These are phyloP conservation scores for Saccharomyces uvarum DNA, from an alignment of 1,139 yeast species.

Conservation along the genomic window DNA sequence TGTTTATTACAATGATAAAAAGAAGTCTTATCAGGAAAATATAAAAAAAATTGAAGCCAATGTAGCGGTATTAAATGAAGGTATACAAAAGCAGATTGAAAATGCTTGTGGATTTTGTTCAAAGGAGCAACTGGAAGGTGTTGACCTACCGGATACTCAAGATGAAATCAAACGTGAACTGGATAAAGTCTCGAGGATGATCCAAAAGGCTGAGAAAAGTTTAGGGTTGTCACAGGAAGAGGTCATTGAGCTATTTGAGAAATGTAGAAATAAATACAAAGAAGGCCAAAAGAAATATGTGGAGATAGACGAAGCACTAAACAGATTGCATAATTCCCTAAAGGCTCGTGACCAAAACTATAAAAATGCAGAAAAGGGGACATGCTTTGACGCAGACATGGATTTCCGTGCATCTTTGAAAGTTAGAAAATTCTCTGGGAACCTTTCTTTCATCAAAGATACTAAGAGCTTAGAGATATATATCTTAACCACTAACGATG, in stretches of 20 bases:
- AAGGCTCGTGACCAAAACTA: slow-evolving; percentile 45
- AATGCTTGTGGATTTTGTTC: slow-evolving; percentile 34
- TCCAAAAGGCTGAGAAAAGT: slow-evolving; percentile 35
- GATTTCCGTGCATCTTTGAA: slow-evolving; percentile 55
- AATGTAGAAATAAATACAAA: slow-evolving; percentile 32
- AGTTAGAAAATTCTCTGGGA: slow-evolving; percentile 70
- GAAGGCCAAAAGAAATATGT: slow-evolving; percentile 33
- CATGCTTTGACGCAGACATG: slow-evolving; percentile 40
- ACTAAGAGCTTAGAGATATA: slow-evolving; percentile 46
- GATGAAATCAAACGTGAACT: slow-evolving; percentile 35
- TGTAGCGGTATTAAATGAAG: slow-evolving; percentile 27
- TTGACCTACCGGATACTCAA: slow-evolving; percentile 28
- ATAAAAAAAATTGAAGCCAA: slow-evolving; percentile 27
- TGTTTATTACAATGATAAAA: slow-evolving; percentile 13
- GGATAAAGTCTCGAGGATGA: slow-evolving; percentile 30
- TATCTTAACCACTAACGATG: slow-evolving; percentile 52
- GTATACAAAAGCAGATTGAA: slow-evolving; percentile 26
- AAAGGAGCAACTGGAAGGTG: slow-evolving; percentile 30
- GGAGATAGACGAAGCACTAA: slow-evolving; percentile 29
- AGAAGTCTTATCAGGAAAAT: slow-evolving; percentile 10
- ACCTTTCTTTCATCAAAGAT: slow-evolving; percentile 52
- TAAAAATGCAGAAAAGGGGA: slow-evolving; percentile 39
- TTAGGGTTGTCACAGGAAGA: slow-evolving; percentile 40
- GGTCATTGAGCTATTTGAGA: slow-evolving; percentile 34
- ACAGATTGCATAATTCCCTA: slow-evolving; percentile 34